Base-by-base conservation (phyloP, 2,329 filamentous ascomycete genomes). In the Colletotrichum salicis region DNA sequence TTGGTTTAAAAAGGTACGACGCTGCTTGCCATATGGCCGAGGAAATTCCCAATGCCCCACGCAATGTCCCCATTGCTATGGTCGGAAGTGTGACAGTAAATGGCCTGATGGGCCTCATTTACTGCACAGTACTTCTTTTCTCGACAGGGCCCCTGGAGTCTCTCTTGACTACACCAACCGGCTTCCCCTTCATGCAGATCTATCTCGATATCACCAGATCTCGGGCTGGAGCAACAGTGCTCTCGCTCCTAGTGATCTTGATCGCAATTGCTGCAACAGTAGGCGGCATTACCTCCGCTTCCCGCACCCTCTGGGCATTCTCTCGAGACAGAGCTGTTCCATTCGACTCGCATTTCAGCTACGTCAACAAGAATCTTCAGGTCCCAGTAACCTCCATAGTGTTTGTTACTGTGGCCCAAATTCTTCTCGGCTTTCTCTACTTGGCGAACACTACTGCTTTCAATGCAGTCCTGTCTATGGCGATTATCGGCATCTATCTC, bases 131-230 rank as follows among this genome's bases (percentile, higher is more conserved):
- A 19, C 76, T 87, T 0, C 77, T 86, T 1, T 87, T 82, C 75
- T 83, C 80, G 0, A 79, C 84, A 0, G 83, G 83, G 1, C 75
- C 80, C 22, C 77, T 86, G 0, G 75, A 83, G 1, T 74, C 76
- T 0, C 75, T 86, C 0, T 76, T 86, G 2, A 61, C 77, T 1
- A 83, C 83, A 0, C 78, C 80, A 0, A 84, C 81, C 0, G 84
- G 84, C 0, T 84, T 84, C n/a, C 82, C 82, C 0, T 83, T 83
- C 58, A 84, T 84, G 75, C 81, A 84, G 35, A 80, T 84, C 5
- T 84, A 79, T 48, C 75, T 78, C 4, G 76, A 81, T 10, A 76
- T 70, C 0, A 81, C 80, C 0, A 66, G 75, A 7, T 79, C 77
- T 1, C 64, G 22, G 0, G 77, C 74, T 0, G 79, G 74, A 1